phyloP scores from a whole-genome alignment of 495 filamentous ascomycete genomes.

The Tuber calosporum region DNA sequence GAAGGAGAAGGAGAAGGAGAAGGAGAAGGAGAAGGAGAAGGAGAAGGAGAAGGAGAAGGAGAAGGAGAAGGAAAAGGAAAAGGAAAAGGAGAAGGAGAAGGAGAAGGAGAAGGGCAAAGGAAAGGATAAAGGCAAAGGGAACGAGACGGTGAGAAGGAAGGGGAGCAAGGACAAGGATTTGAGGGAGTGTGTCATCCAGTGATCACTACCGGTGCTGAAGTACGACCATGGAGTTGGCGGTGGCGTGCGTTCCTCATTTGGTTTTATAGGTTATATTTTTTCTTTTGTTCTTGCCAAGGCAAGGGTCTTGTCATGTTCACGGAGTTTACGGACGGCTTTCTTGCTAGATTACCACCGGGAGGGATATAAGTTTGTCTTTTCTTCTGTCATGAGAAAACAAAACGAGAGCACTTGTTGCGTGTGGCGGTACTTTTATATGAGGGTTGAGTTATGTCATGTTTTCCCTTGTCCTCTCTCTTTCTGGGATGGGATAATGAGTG shows the following conservation, averaged over 20 bases:
- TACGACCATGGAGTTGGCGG: neutral
- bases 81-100: conserved; percentile 19
- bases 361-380: conserved; percentile 1
- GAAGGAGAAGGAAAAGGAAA: conserved; percentile 10
- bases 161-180: conserved; percentile 29
- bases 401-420: neutral
- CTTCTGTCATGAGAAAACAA: neutral
- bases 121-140: conserved; percentile 23
- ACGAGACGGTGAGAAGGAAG: conserved; percentile 10
- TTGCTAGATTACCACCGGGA: neutral
- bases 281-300: neutral
- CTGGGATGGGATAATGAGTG: neutral
- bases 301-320: neutral
- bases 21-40: conserved; percentile 26
- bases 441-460: neutral
- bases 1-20: conserved; percentile 20
- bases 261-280: neutral
- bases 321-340: neutral
- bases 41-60: conserved; percentile 22
- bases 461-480: neutral
- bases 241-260: neutral
- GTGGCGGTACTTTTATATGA: neutral
- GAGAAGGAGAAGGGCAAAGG: conserved; percentile 27
- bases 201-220: neutral
- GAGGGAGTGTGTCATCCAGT: conserved; percentile 30